Base-by-base conservation (phyloP, 2,329 filamentous ascomycete genomes). In the Colletotrichum lentis region DNA sequence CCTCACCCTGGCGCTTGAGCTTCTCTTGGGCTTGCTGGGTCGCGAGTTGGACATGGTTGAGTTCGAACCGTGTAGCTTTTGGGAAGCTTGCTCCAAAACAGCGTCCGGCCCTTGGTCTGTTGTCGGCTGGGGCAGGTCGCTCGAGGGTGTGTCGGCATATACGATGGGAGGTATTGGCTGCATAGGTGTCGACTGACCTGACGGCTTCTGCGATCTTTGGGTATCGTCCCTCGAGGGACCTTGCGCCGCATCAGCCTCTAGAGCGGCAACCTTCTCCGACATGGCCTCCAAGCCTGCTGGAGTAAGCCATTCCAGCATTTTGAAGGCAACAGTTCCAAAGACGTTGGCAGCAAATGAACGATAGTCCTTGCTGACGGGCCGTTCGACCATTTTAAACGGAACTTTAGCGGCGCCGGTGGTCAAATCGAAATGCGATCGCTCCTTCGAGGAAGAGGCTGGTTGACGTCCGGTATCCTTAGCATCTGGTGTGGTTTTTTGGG, bases 231-330 rank as follows among this genome's bases (percentile, higher is more conserved):
- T 69, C 6, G 49, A 53, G 6, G 56, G 50, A n/a, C 55, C 47
- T 14, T 70, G 65, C n/a, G 59, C 64, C 22, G 76, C 73, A n/a
- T 75, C 64, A 12, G 62, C 72, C 66, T 76, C 74, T 43, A 76
- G 64, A 18, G 70, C 72, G 27, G 75, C 74, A 14, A 80, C 75
- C 58, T 79, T 81, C 18, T 80, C 73, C 0, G 81, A 79, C 77
- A 88, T 82, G 11, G 80, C 79, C 22, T 83, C 81, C 4, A 88
- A 74, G n/a, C 82, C 84, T 62, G 82, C 82, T 0, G 88, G 88
- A 1, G 88, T 88, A n/a, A 91, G 78, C 88, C 88, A 91, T 74
- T 91, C 89, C 3, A 91, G 73, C 87, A 91, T 91, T 73, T 88
- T 90, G 76, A 91, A 88, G 12, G 89, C 85, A 12, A 86, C 85